Evolutionary conservation across 495 filamentous ascomycete genomes (phyloP), one percentile per base, ranked within the genome.

Genomic region (Rhypophila decipiens): DNA sequence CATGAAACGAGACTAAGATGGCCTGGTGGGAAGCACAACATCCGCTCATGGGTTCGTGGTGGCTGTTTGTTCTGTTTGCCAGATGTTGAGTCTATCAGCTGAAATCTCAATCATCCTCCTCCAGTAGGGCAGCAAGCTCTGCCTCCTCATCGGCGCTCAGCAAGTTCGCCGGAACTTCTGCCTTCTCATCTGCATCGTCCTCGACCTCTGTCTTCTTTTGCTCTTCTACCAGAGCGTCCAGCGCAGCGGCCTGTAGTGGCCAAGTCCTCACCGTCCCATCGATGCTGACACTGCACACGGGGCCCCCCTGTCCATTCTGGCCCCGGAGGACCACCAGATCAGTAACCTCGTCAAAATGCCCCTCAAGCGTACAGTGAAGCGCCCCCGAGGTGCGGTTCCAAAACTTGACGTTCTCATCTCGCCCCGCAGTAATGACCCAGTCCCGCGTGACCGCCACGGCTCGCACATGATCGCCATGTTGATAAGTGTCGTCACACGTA

Each of bases 271-370:
- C 69, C 3, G 93, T 97, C 0, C 79, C 86, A 70, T 98, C 93
- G 52, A 96, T 95, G 19, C 83, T 78, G 24, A 88, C 87, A 59
- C 88, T 95, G 29, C 85, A 82, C 22, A 93, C 69, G 35, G 69
- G 77, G 18, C 52, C 45, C 20, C 29, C 17, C 31, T 35, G 35
- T 8, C 53, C 56, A 20, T 36, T 40, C 2, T 67, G 65, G 19
- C 63, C 70, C 13, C 72, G 76, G 9, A 89, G 56, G 31, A 94
- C 57, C 2, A 83, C 70, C 31, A 96, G 64, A 31, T 84, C 87
- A 4, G 86, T 95, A 22, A 98, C 85, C 59, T 96, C 93, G 53
- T 97, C 88, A 61, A 79, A 96, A 63, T 98, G 93, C 1, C 93
- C 93, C 15, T 79, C 75, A 45, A 91, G 88, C 2, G 78, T 76